A percentile compares a stretch with the other conserved stretches of the same genome.
These are phyloP conservation scores for Citrullus mucosospermus DNA, from an alignment of 306 rosid genomes.

Conservation along the genomic window DNA sequence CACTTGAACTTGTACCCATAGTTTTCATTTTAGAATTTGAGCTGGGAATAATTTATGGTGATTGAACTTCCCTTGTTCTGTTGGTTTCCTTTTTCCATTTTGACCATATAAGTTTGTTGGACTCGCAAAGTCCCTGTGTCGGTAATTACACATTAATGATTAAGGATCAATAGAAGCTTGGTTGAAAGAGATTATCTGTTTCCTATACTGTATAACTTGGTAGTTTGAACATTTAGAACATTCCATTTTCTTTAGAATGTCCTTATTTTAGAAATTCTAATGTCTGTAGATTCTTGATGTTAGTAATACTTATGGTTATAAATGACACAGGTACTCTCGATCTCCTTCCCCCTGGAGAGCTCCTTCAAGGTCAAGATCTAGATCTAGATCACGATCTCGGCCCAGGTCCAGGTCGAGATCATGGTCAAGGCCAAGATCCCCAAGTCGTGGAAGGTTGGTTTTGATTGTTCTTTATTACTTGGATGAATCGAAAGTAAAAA, in stretches of 20 bases:
- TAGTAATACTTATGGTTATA: neutral
- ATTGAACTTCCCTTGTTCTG: neutral
- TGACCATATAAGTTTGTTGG: neutral
- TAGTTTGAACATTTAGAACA: neutral
- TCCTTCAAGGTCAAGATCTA: conserved; percentile 44
- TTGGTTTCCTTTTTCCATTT: neutral
- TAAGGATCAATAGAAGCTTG: neutral
- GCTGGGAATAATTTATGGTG: neutral
- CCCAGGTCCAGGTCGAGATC: conserved; percentile 53
- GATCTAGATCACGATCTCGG: conserved; percentile 48
- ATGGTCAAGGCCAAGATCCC: conserved; percentile 53
- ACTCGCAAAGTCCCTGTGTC: neutral
- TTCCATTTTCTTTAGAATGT: neutral
- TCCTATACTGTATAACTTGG: neutral
- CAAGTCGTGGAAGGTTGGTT: conserved; percentile 88
- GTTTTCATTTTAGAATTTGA: neutral
- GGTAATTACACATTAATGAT: neutral
- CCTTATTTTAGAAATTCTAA: neutral
- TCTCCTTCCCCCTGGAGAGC: conserved; percentile 79
- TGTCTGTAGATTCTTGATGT: neutral
- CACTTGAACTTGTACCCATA: neutral
- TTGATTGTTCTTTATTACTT: conserved; percentile 4
- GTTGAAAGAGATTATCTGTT: neutral
- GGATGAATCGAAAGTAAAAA: conserved; percentile 9
- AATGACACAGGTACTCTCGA: conserved; percentile 45